Evolutionary conservation across 345 rosid genomes (phyloP), one percentile per base, ranked within the genome.

Genomic region (Eucalyptus guilfoylei): DNA sequence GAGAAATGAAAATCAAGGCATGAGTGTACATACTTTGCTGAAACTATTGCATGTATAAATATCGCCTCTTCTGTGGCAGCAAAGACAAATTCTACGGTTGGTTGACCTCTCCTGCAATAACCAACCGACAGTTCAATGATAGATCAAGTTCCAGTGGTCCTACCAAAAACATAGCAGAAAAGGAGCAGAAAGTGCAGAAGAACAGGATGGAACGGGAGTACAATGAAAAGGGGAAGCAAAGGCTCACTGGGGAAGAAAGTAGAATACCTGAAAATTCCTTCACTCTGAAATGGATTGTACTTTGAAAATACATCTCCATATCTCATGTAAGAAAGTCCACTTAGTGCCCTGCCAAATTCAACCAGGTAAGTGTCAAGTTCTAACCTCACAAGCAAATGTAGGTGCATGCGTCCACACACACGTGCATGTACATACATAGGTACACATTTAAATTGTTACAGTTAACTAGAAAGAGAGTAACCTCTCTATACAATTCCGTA

Each of bases 11-110:
- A 86, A 50, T 58, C 87, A 86, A 50, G 45, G 55, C 87, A 86
- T 86, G 87, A 40, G 67, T 21, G 23, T 28, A 62, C 88, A 47
- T 58, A 87, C 99, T 97, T 98, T 93, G 99, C 97, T 55, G 98
- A 95, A 89, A 97, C 92, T 89, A 96, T 91, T 87, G 92, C 98
- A 93, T 97, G 99, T 88, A 96, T 97, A 93, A 95, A 96, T 89
- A 98, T 94, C 21, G 99, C 96, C 93, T 98, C 99, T 91, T 96
- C 97, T 30, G 98, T 95, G 52, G 99, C 99, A 93, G 99, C 94
- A 94, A 98, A 98, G 89, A 97, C 91, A 93, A 98, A 96, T 93
- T 98, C 99, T 89, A 96, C 91, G 14, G 96, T 94, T 80, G 96
- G 99, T 85, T 93, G 98, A 86, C 98, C 99, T 94, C 95, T 96